Evolutionary conservation across 2,329 filamentous ascomycete genomes (phyloP).

Genomic region (Aspergillus niger): DNA sequence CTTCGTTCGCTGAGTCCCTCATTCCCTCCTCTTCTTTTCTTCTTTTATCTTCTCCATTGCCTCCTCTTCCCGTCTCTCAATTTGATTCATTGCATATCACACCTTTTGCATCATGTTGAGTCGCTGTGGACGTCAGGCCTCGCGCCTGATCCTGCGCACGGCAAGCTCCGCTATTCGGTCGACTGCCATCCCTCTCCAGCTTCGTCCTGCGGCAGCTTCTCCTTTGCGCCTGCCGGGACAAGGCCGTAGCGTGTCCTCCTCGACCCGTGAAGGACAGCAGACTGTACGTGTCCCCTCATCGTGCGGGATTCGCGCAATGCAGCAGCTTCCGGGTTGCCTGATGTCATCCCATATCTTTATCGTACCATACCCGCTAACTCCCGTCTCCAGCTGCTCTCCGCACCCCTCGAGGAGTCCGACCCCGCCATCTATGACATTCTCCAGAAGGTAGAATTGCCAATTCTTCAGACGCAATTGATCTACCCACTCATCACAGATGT

Average conservation of each 20-base stretch:
- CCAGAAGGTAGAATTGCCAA: constrained; percentile 65
- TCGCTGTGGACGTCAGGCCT: constrained; percentile 39
- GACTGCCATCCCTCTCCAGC: constrained; percentile 22
- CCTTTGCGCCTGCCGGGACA: constrained; percentile 28
- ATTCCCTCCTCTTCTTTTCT: constrained; percentile 14
- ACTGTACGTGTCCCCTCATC: constrained; percentile 32
- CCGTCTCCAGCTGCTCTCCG: constrained; percentile 68
- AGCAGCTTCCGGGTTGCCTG: constrained; percentile 1
- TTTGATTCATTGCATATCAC: constrained; percentile 4
- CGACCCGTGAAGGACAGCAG: constrained; percentile 45
- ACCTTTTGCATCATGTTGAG: constrained; percentile 37
- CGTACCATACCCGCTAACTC: constrained; percentile 12
- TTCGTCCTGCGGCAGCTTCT: constrained; percentile 25
- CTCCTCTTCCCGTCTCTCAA: constrained; percentile 23
- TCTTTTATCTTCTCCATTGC: constrained; percentile 31
- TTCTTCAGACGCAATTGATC: constrained; percentile 3
- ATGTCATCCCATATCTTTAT: constrained; percentile 6
- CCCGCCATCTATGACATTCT: constrained; percentile 85
- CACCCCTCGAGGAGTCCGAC: constrained; percentile 80
- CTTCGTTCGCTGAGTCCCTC: constrained; percentile 23
- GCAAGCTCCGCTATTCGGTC: constrained; percentile 33
- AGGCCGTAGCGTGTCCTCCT: constrained; percentile 43
- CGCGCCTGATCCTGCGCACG: constrained; percentile 34
- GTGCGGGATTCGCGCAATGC: background rate
- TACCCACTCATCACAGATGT: constrained; percentile 20